Base-by-base conservation (phyloP, 2,329 filamentous ascomycete genomes). In the Fusarium graminum region DNA sequence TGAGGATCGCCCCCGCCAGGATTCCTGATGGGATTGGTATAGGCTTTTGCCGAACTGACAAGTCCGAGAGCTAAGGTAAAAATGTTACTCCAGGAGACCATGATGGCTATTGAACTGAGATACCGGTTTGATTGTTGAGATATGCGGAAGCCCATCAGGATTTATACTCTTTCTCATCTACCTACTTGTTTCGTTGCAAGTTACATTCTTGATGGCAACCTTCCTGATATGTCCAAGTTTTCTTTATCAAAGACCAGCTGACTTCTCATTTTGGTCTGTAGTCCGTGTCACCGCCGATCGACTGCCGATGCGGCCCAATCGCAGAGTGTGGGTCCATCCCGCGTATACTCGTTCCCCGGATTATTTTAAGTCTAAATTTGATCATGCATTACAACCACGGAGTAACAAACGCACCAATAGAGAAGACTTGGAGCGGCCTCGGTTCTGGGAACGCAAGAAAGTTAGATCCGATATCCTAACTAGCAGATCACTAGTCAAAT, bases 1-100 rank as follows among this genome's bases (percentile, higher is more conserved):
- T 83, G 82, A 1, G 85, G 84, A 65, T 87, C 85, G 19, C 80
- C 81, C 10, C 85, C 84, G 36, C 83, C 80, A 0, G 78, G 79
- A 17, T 77, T 76, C 34, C 82, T 81, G 49, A 87, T 78, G 1
- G 85, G 84, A 59, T 87, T 87, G 32, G 82, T 82, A 65, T 80
- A 87, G 17, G 79, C 76, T 12, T 28, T 10, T 28, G 57, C 57
- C 10, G 59, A 65, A 32, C 59, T 6, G 9, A 71, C 26, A 17
- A 71, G 63, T 3, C 64, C 59, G 1, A 67, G 53, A 12, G 59
- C 53, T 11, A 65, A 3, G 2, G 63, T 52, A 4, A 67, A 50
- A 34, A 67, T 47, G 9, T 52, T 54, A 3, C 41, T 67, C 59
- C 63, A 67, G 13, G 63, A 67, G 4, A 67, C 59, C 64, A 67